phyloP scores from a whole-genome alignment of 768 basidiomycete species.

The Lentinula raphanica region DNA sequence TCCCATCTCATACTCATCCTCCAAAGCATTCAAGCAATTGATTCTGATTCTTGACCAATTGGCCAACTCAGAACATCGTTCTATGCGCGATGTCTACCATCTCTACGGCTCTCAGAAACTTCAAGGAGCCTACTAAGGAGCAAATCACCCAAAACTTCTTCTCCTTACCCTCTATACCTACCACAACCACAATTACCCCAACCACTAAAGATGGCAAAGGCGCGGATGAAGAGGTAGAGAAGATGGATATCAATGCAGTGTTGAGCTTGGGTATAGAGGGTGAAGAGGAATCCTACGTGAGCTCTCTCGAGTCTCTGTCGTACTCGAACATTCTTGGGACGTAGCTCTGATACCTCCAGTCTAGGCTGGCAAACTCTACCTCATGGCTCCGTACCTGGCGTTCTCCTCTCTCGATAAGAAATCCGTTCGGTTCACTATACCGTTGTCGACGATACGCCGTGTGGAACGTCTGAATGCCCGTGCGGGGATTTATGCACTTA shows the following conservation, averaged over 20 bases:
- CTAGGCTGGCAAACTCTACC: constrained; percentile 85
- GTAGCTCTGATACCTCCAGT: not conserved
- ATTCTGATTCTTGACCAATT: too few relatives aligned
- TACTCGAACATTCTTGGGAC: not conserved
- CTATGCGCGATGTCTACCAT: constrained; percentile 63
- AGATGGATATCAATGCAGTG: constrained; percentile 87
- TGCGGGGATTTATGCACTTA: constrained; percentile 94
- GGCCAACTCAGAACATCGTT: too few relatives aligned
- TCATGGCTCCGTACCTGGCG: constrained; percentile 85
- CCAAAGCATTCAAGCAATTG: too few relatives aligned
- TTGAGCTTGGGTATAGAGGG: constrained; percentile 72
- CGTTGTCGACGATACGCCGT: constrained; percentile 85
- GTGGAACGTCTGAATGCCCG: constrained; percentile 93
- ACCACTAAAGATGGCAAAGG: constrained; percentile 19
- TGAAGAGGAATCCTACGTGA: constrained; percentile 90
- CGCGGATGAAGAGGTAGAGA: constrained; percentile 41
- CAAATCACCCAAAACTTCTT: constrained; percentile 83
- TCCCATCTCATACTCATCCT: too few relatives aligned
- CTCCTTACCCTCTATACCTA: constrained; percentile 52
- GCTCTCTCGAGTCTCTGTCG: constrained; percentile 31
- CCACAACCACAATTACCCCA: too few relatives aligned
- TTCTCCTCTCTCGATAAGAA: constrained; percentile 90
- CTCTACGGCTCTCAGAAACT: constrained; percentile 82
- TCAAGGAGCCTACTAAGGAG: constrained; percentile 90
- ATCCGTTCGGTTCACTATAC: constrained; percentile 86